Conservation (phyloP, 2,329 filamentous ascomycete species). For the Nigrospora osmanthi region DNA sequence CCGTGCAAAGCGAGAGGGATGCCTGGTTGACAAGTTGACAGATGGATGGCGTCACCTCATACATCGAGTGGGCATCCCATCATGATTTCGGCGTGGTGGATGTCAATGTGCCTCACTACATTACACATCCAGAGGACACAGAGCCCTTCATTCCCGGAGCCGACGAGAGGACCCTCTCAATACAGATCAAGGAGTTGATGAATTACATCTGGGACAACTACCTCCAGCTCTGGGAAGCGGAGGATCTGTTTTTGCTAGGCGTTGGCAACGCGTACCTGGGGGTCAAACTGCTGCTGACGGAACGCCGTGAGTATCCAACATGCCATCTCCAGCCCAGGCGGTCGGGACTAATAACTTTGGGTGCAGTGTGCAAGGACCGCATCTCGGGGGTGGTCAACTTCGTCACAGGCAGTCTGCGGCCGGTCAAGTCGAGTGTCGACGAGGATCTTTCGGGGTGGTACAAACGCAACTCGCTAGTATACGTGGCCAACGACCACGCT, state of each 20-base stretch:
- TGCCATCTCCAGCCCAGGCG: neutral
- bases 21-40: slow-evolving; percentile 30
- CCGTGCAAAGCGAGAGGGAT: neutral
- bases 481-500: slow-evolving; percentile 65
- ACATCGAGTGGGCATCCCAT: slow-evolving; percentile 76
- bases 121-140: slow-evolving; percentile 53
- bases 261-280: slow-evolving; percentile 85
- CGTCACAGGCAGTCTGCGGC: slow-evolving; percentile 67
- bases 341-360: neutral
- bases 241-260: slow-evolving; percentile 77
- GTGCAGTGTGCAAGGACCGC: slow-evolving; percentile 53
- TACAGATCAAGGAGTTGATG: slow-evolving; percentile 64
- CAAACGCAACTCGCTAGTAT: slow-evolving; percentile 71
- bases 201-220: slow-evolving; percentile 97
- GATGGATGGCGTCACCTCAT: slow-evolving; percentile 74
- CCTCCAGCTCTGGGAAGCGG: slow-evolving; percentile 67
- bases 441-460: slow-evolving; percentile 74
- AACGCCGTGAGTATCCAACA: slow-evolving; percentile 48
- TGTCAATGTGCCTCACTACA: slow-evolving; percentile 77
- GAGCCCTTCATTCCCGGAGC: slow-evolving; percentile 37
- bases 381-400: slow-evolving; percentile 74
- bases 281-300: slow-evolving; percentile 72
- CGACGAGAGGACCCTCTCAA: slow-evolving; percentile 41
- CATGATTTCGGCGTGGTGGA: slow-evolving; percentile 81
- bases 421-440: slow-evolving; percentile 73